A percentile compares a stretch with the other conserved stretches of the same genome.
Conservation (phyloP, 2,329 filamentous ascomycete species). For the Ophiostoma ulmi region DNA sequence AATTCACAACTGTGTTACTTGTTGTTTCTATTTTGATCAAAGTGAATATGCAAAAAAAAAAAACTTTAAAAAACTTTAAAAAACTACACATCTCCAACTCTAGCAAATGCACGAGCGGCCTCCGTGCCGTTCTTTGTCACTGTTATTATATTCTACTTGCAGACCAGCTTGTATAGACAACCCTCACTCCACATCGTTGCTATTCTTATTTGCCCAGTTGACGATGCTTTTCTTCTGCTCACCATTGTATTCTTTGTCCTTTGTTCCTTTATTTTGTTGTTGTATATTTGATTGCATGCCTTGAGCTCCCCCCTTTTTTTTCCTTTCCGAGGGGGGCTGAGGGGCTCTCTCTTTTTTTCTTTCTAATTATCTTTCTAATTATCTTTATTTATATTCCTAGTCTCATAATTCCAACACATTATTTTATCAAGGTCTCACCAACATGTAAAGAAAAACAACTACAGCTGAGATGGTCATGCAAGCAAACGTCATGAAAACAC, state of each 20-base stretch:
- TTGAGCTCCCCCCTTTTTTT: background rate
- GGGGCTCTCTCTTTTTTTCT: background rate
- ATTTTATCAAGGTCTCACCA: background rate
- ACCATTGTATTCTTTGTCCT: background rate
- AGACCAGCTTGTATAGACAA: background rate
- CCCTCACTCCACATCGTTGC: background rate
- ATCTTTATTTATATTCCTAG: no score
- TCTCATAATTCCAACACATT: no score
- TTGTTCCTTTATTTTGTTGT: background rate
- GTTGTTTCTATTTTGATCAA: no score
- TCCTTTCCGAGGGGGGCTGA: background rate
- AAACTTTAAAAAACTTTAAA: background rate
- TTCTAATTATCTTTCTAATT: no score
- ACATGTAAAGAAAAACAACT: background rate
- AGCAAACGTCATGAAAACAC: background rate
- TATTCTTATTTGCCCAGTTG: background rate
- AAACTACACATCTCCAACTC: background rate
- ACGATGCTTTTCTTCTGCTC: background rate
- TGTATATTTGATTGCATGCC: background rate
- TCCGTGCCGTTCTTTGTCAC: background rate
- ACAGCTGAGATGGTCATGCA: background rate
- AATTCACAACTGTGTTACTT: no score
- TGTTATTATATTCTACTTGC: background rate
- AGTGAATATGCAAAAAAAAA: no score
- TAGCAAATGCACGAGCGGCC: background rate